Base-by-base conservation (phyloP, 2,329 filamentous ascomycete genomes). In the Paramyrothecium roridum region DNA sequence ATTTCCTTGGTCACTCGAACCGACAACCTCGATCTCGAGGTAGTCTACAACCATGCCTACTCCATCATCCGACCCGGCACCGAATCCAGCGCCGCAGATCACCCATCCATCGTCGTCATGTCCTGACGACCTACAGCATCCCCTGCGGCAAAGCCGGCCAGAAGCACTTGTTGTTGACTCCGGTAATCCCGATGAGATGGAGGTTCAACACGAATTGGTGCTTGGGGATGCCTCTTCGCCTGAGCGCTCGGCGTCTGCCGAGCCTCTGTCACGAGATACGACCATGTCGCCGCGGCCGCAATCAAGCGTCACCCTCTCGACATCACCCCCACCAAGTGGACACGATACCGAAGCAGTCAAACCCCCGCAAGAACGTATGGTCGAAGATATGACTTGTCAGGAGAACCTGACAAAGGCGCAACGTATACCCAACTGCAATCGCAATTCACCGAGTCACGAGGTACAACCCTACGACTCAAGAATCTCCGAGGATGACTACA, bases 241-340 rank as follows among this genome's bases (percentile, higher is more conserved):
- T 22, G 63, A 65, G 7, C 61, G 64, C 21, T 65, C 59, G 20
- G 53, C 62, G 52, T 65, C 70, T 8, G 59, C 63, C 37, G 65
- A 63, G 3, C 59, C 67, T 26, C 69, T 70, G 17, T 72, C 76
- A 52, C 65, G 71, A 58, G 72, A 73, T n/a, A 70, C 71, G 7
- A 77, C 76, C 50, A 70, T 75, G 65, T 79, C 79, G 4, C 77
- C 76, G 17, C 67, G 66, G 10, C 71, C 75, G n/a, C 71, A 69
- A 37, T 70, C 71, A 11, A 67, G 60, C 43, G 60, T 59, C 22
- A 72, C 70, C 30, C 63, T 63, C 57, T 62, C 68, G 55, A 70
- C 70, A 54, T 71, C 69, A 48, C 73, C 70, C 56, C 65, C 64
- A 47, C 66, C 63, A 48, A 69, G 54, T 59, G 65, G 57, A 49